phyloP scores from a whole-genome alignment of 495 filamentous ascomycete genomes.

The Aspergillus ostianus region DNA sequence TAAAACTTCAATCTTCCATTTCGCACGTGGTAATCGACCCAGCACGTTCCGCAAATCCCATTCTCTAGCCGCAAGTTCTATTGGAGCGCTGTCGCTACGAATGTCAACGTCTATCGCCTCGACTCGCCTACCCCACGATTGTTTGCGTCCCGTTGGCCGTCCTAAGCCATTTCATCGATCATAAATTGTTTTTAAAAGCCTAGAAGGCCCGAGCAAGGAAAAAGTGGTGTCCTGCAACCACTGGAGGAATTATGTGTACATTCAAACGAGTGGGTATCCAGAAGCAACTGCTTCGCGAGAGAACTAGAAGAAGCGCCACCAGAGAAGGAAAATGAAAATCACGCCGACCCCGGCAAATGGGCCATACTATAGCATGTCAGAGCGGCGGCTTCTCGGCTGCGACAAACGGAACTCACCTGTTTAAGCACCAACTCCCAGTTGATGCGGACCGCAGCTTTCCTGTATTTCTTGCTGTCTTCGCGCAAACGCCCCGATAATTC shows the following conservation, averaged over 20 bases:
- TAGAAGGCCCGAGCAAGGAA: slow-evolving; percentile 16
- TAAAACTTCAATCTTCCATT: background rate
- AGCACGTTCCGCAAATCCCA: background rate
- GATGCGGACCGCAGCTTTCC: slow-evolving; percentile 86
- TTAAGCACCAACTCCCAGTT: slow-evolving; percentile 97
- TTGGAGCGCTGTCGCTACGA: background rate
- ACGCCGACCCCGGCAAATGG: slow-evolving; percentile 77
- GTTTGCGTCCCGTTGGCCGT: background rate
- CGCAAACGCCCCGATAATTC: slow-evolving; percentile 82
- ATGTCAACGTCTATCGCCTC: background rate
- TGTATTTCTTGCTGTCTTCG: slow-evolving; percentile 94
- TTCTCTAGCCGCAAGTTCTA: too few relatives aligned
- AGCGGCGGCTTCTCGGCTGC: background rate
- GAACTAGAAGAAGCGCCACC: slow-evolving; percentile 84
- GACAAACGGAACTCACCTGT: slow-evolving; percentile 56
- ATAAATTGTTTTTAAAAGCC: slow-evolving; percentile 9
- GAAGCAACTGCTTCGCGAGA: slow-evolving; percentile 7
- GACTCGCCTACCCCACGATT: background rate
- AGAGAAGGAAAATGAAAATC: slow-evolving; percentile 80
- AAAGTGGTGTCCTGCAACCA: slow-evolving; percentile 40
- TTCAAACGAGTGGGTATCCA: slow-evolving; percentile 32
- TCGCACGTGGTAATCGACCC: background rate
- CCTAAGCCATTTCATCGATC: slow-evolving; percentile 1
- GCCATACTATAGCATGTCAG: slow-evolving; percentile 63
- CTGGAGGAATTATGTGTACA: slow-evolving; percentile 45